Evolutionary conservation across 495 filamentous ascomycete genomes (phyloP).

Genomic region (Cairneyella variabilis): DNA sequence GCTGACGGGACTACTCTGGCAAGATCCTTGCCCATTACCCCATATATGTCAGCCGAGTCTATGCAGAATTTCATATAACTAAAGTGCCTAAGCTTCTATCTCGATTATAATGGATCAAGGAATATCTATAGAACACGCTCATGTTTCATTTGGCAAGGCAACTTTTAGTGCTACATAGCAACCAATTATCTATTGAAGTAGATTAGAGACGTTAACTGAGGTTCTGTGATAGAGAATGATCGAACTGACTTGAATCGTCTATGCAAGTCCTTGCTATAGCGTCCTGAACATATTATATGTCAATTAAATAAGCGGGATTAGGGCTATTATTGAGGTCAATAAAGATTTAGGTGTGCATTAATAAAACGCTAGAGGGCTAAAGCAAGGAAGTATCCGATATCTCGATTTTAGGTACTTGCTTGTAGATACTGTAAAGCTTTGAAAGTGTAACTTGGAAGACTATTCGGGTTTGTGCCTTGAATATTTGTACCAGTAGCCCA

Average conservation of each 20-base stretch:
- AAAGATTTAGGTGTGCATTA: too few relatives aligned
- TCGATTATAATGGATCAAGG: background rate
- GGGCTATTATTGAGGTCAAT: background rate
- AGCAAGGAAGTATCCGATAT: too few relatives aligned
- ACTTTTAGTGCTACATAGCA: background rate
- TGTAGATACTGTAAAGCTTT: too few relatives aligned
- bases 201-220: conserved; percentile 1
- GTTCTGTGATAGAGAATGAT: conserved; percentile 1
- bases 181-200: background rate
- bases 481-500: too few relatives aligned
- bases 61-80: background rate
- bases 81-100: conserved; percentile 1
- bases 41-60: conserved; percentile 1
- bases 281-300: too few relatives aligned
- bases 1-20: conserved; percentile 3
- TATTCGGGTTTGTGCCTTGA: too few relatives aligned
- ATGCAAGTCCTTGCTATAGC: background rate
- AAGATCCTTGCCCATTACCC: conserved; percentile 2
- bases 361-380: too few relatives aligned
- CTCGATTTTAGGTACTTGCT: too few relatives aligned
- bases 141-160: background rate
- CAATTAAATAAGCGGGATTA: background rate
- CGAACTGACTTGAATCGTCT: background rate
- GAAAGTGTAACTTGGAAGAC: too few relatives aligned
- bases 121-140: background rate